Evolutionary conservation across 768 basidiomycete species (phyloP).

Genomic region (Agrocybe praecox): DNA sequence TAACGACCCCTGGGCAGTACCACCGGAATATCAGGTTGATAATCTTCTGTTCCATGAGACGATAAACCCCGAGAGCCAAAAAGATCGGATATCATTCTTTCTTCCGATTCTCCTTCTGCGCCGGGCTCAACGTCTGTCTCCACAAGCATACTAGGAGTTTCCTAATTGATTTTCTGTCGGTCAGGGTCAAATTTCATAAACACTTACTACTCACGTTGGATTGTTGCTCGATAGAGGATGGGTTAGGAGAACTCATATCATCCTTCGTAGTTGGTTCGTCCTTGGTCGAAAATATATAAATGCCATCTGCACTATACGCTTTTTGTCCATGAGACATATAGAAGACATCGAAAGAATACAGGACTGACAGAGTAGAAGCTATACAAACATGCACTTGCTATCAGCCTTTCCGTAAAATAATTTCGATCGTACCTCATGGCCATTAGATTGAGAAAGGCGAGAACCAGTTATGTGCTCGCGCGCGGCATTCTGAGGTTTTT

Average conservation of each 20-base stretch:
- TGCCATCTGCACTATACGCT: conserved; percentile 77
- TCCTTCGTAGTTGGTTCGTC: conserved; percentile 51
- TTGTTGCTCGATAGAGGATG: conserved; percentile 32
- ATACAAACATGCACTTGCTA: conserved; percentile 3
- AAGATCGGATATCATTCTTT: not conserved
- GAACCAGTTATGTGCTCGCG: conserved; percentile 75
- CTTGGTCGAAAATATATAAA: conserved; percentile 73
- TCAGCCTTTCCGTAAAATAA: not conserved
- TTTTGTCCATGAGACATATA: conserved; percentile 11
- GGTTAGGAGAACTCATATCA: conserved; percentile 17
- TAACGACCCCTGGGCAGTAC: conserved; percentile 58
- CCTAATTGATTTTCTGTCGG: too few relatives aligned
- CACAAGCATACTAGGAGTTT: not conserved
- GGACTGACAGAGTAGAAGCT: conserved; percentile 69
- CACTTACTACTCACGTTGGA: not conserved
- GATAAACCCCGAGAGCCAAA: too few relatives aligned
- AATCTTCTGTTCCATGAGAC: not conserved
- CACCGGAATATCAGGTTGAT: not conserved
- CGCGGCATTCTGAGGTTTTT: conserved; percentile 31
- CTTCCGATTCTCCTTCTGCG: not conserved
- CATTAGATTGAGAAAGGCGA: conserved; percentile 69
- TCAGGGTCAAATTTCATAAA: too few relatives aligned
- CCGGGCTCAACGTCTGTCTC: not conserved
- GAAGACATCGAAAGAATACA: not conserved
- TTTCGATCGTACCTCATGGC: conserved; percentile 61